These are phyloP conservation scores for Microstegium vimineum DNA, from an alignment of 176 grass and related monocot genomes.

Conservation along the genomic window DNA sequence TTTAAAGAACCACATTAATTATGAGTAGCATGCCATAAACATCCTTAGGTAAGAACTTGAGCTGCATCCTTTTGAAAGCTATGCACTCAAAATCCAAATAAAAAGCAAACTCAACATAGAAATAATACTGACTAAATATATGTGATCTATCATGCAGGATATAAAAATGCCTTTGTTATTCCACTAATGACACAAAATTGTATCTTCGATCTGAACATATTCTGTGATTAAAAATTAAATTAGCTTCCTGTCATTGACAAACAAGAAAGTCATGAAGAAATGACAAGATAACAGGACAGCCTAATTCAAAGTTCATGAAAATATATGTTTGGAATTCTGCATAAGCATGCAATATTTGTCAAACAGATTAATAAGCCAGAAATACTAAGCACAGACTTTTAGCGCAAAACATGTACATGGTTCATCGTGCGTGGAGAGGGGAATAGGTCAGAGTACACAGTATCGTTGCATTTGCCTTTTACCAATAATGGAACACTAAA, in stretches of 20 bases:
- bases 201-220: slow-evolving; percentile 1
- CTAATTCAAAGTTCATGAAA: neutral
- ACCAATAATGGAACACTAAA: neutral
- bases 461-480: neutral
- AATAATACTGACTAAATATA: neutral
- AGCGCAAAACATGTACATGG: neutral
- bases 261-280: slow-evolving; percentile 4
- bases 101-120: slow-evolving; percentile 13
- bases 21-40: neutral
- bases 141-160: slow-evolving; percentile 18
- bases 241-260: neutral
- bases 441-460: neutral
- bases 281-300: neutral
- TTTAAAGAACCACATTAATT: slow-evolving; percentile 23
- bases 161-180: slow-evolving; percentile 19
- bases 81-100: slow-evolving; percentile 4
- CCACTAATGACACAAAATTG: neutral
- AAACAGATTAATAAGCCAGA: neutral
- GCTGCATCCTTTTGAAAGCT: neutral
- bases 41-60: slow-evolving; percentile 7
- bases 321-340: neutral
- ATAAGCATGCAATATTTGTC: neutral
- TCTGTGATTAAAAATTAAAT: slow-evolving; percentile 5
- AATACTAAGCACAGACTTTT: neutral
- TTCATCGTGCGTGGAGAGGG: neutral